Evolutionary conservation across 2,329 filamentous ascomycete species (phyloP).

Genomic region (Hymenoscyphus infarciens): DNA sequence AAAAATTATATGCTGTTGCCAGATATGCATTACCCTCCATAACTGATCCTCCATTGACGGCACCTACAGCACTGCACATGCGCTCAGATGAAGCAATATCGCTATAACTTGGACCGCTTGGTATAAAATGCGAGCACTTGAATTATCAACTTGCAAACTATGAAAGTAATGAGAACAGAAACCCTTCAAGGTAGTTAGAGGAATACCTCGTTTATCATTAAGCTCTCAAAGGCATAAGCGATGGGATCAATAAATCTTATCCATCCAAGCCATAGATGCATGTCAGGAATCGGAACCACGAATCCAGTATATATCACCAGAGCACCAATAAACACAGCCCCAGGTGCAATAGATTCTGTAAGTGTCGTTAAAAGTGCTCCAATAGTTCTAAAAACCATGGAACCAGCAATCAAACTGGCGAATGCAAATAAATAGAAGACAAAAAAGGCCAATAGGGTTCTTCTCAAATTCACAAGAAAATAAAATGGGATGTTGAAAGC

Average conservation of each 20-base stretch:
- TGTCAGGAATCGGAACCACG: conserved; percentile 45
- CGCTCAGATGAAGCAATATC: neutral
- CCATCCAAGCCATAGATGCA: conserved; percentile 79
- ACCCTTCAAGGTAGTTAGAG: neutral
- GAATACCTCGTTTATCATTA: conserved; percentile 69
- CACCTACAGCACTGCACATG: conserved; percentile 53
- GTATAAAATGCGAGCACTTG: conserved; percentile 17
- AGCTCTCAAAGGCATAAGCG: conserved; percentile 71
- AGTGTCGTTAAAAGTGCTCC: conserved; percentile 69
- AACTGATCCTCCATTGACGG: conserved; percentile 39
- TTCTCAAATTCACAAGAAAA: conserved; percentile 79
- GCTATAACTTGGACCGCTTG: conserved; percentile 10
- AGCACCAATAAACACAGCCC: conserved; percentile 43
- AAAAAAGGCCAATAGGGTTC: conserved; percentile 76
- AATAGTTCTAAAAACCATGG: conserved; percentile 81
- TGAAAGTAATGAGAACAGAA: neutral
- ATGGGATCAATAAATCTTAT: conserved; percentile 61
- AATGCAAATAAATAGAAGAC: conserved; percentile 79
- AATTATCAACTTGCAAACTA: conserved; percentile 44
- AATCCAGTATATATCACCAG: conserved; percentile 36
- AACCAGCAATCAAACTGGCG: conserved; percentile 71
- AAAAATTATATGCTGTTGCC: conserved; percentile 11
- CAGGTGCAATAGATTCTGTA: conserved; percentile 56
- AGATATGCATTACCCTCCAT: conserved; percentile 49
- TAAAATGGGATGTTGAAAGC: conserved; percentile 78